Evolutionary conservation across 495 filamentous ascomycete genomes (phyloP).

Genomic region (Gamarada debralockiae): DNA sequence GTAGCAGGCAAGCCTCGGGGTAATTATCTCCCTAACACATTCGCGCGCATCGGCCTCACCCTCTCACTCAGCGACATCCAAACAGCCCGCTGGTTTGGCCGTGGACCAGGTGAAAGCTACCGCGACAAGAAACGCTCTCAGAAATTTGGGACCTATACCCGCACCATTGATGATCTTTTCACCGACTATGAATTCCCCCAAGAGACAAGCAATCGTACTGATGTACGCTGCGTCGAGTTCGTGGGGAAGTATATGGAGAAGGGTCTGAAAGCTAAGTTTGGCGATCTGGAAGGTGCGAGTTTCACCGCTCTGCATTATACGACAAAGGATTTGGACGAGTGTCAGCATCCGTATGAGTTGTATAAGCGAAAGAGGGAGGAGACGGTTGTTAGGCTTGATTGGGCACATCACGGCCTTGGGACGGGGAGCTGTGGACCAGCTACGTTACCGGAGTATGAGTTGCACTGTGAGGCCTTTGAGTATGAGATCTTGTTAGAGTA

Average conservation of each 20-base stretch:
- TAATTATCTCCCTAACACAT: slow-evolving; percentile 42
- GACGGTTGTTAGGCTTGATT: slow-evolving; percentile 57
- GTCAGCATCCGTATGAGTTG: slow-evolving; percentile 59
- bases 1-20: slow-evolving; percentile 34
- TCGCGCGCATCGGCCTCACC: slow-evolving; percentile 57
- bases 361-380: slow-evolving; percentile 37
- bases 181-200: slow-evolving; percentile 64
- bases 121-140: slow-evolving; percentile 58
- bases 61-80: slow-evolving; percentile 38
- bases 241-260: slow-evolving; percentile 1
- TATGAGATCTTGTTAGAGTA: slow-evolving; percentile 38
- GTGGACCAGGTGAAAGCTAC: slow-evolving; percentile 62
- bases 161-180: slow-evolving; percentile 39
- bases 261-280: slow-evolving; percentile 32
- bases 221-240: slow-evolving; percentile 56
- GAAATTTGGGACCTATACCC: slow-evolving; percentile 44
- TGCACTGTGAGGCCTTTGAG: slow-evolving; percentile 40
- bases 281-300: slow-evolving; percentile 36
- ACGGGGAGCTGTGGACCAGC: slow-evolving; percentile 48
- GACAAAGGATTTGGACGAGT: slow-evolving; percentile 48
- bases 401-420: slow-evolving; percentile 51
- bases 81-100: slow-evolving; percentile 55
- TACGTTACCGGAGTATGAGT: slow-evolving; percentile 46
- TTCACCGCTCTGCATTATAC: slow-evolving; percentile 54
- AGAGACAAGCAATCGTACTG: slow-evolving; percentile 60